These are phyloP conservation scores for Saccharum officinarum DNA, from an alignment of 176 grass and related monocot species.

Conservation along the genomic window DNA sequence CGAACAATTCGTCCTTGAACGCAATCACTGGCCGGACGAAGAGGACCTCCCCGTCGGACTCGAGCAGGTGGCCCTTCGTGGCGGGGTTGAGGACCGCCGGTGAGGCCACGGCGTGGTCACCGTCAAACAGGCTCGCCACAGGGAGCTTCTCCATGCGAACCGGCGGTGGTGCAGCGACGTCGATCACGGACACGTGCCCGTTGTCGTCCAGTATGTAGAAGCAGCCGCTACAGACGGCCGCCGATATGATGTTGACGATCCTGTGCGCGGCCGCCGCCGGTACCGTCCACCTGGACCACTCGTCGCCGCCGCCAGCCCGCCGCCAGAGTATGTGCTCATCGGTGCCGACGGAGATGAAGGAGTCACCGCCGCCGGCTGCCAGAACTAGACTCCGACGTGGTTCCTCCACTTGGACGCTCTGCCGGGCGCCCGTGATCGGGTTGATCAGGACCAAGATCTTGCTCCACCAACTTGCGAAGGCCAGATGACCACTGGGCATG, in stretches of 20 bases:
- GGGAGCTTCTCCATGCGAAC: not conserved
- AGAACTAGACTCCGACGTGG: not conserved
- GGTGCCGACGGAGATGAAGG: not conserved
- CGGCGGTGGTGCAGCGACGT: not conserved
- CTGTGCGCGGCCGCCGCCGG: not conserved
- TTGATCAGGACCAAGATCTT: not conserved
- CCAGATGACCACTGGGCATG: not conserved
- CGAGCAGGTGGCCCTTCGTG: not conserved
- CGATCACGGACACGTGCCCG: not conserved
- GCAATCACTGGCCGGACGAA: not conserved
- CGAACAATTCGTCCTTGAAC: not conserved
- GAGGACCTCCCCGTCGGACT: constrained; percentile 19
- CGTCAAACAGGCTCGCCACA: not conserved
- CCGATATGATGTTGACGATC: not conserved
- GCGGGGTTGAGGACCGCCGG: not conserved
- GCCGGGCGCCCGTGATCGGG: constrained; percentile 19
- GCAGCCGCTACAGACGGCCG: not conserved
- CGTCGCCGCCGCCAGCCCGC: not conserved
- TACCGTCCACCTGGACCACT: not conserved
- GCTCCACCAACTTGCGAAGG: not conserved
- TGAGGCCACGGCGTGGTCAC: not conserved
- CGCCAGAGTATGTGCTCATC: not conserved
- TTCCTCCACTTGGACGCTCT: not conserved
- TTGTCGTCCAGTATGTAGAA: not conserved
- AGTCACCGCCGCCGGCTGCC: not conserved